A percentile compares a stretch with the other conserved stretches of the same genome.
Evolutionary conservation across 345 rosid genomes (phyloP).

Genomic region (Citropsis articulata): DNA sequence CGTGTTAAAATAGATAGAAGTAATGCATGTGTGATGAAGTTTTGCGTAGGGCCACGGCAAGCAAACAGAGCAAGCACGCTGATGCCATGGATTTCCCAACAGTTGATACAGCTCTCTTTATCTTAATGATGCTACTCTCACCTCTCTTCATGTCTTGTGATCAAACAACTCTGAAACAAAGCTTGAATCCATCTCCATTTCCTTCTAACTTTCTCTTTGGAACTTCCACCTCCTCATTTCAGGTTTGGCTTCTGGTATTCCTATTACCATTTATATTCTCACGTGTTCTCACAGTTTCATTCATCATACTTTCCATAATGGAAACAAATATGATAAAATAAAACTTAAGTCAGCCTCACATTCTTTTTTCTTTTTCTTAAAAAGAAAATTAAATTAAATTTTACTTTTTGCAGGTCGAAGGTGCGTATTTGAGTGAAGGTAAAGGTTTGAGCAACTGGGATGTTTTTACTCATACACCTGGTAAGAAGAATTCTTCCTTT

Average conservation of each 20-base stretch:
- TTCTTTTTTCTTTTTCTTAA: too few relatives aligned
- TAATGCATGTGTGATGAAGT: too few relatives aligned
- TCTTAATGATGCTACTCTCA: not conserved
- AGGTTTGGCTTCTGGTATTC: not conserved
- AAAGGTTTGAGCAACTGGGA: conserved; percentile 44
- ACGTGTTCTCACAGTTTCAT: not conserved
- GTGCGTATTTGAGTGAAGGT: conserved; percentile 39
- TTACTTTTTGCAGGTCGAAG: conserved; percentile 29
- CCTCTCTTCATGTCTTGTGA: not conserved
- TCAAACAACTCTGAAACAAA: not conserved
- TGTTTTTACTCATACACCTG: conserved; percentile 32
- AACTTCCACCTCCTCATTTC: not conserved
- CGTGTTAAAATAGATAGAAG: too few relatives aligned
- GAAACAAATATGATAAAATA: not conserved
- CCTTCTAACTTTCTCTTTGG: conserved; percentile 16
- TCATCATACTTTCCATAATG: not conserved
- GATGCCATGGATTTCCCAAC: not conserved
- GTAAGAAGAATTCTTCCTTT: not conserved
- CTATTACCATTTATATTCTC: not conserved
- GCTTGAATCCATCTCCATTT: conserved; percentile 5
- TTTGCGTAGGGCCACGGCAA: too few relatives aligned
- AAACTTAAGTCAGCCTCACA: not conserved
- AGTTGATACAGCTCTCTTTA: not conserved
- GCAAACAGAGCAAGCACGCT: not conserved
- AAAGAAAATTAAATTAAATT: too few relatives aligned